These are phyloP conservation scores for Camellia lanceoleosa DNA, from an alignment of 148 eudicot species.

Conservation along the genomic window DNA sequence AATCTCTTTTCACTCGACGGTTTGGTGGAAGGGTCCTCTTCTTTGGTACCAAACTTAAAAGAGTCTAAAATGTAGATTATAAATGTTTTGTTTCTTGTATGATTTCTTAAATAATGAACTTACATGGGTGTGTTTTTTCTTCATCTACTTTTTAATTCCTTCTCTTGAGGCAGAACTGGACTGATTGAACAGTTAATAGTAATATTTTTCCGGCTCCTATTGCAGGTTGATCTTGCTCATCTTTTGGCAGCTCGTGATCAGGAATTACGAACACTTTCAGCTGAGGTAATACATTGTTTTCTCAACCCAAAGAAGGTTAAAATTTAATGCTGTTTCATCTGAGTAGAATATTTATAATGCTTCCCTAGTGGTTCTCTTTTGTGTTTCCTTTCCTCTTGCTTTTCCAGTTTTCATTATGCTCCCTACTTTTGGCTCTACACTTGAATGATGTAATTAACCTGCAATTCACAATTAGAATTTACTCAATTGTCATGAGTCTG, in stretches of 20 bases:
- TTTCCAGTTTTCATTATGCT: neutral
- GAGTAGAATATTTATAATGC: neutral
- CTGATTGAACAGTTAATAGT: slow-evolving; percentile 8
- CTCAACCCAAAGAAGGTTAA: neutral
- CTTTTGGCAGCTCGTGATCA: slow-evolving; percentile 96
- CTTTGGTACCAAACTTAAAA: neutral
- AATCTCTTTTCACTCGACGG: neutral
- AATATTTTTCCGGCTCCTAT: slow-evolving; percentile 18
- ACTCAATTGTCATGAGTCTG: neutral
- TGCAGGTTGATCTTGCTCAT: slow-evolving; percentile 97
- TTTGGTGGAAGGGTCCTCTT: neutral
- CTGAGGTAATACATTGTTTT: slow-evolving; percentile 62
- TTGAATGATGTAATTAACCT: neutral
- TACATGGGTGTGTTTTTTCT: neutral
- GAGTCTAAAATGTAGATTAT: neutral
- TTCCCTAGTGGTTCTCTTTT: neutral
- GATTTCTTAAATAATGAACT: neutral
- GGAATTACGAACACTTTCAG: slow-evolving; percentile 94
- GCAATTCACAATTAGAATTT: neutral
- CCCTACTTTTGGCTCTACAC: neutral
- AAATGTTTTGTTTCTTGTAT: neutral
- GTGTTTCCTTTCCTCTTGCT: neutral
- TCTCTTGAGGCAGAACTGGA: neutral
- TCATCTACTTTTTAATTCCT: too few species aligned
- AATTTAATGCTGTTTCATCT: neutral